A percentile compares a stretch with the other conserved stretches of the same genome.
Evolutionary conservation across 169 alveolate species (phyloP).

Genomic region (Eimeria maxima): DNA sequence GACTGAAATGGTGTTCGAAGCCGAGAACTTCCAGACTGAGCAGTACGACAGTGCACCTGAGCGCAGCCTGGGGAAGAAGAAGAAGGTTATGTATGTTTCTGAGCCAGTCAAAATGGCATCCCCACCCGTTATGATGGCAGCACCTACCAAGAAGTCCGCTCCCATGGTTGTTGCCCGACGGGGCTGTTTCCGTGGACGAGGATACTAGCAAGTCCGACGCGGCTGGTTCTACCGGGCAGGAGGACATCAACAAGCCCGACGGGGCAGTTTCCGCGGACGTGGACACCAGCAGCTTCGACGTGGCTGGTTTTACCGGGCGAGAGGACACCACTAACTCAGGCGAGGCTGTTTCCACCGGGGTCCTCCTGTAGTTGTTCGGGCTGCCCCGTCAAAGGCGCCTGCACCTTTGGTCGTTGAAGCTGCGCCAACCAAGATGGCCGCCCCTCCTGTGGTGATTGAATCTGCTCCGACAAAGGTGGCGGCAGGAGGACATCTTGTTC

Average conservation of each 20-base stretch:
- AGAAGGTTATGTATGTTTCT: background rate
- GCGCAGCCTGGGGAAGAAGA: conserved; percentile 71
- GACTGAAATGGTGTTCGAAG: background rate
- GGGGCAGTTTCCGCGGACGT: too few species aligned
- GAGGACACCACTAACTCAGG: too few species aligned
- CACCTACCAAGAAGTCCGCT: background rate
- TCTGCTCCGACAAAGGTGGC: conserved; percentile 15
- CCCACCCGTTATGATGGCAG: background rate
- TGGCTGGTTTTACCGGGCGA: too few species aligned
- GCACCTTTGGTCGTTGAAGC: conserved; percentile 28
- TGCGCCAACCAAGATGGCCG: conserved; percentile 45
- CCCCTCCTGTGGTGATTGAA: conserved; percentile 48
- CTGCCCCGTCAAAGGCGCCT: conserved; percentile 5
- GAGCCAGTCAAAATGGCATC: background rate
- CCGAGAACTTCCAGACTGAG: conserved; percentile 12
- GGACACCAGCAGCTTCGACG: too few species aligned
- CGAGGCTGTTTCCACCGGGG: background rate
- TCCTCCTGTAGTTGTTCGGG: background rate
- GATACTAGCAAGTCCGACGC: too few species aligned
- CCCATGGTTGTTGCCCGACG: conserved; percentile 31
- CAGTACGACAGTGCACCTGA: background rate
- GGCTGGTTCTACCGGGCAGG: too few species aligned
- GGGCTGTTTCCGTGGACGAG: too few species aligned
- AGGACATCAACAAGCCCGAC: too few species aligned
- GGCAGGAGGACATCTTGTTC: background rate